Conservation (phyloP, 371 early-diverging fungal genomes). For the Parasitella parasitica region DNA sequence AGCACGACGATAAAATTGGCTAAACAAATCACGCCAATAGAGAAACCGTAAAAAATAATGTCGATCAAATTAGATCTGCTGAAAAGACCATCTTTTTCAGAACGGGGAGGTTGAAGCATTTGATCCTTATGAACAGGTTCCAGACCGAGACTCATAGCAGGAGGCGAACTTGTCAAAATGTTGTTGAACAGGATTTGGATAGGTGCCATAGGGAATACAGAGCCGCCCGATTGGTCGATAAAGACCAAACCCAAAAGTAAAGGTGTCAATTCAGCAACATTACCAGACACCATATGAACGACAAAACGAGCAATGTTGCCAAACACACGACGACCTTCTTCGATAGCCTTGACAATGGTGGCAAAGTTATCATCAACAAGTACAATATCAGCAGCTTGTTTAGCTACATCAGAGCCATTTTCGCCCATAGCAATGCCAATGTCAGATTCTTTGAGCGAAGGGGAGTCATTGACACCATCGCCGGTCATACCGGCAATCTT, state of each 20-base stretch:
- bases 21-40: constrained; percentile 67
- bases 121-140: constrained; percentile 80
- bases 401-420: constrained; percentile 89
- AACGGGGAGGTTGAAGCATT: constrained; percentile 84
- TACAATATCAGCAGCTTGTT: constrained; percentile 90
- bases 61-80: constrained; percentile 63
- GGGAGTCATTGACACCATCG: constrained; percentile 93
- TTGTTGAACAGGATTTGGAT: constrained; percentile 91
- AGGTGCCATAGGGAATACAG: constrained; percentile 78
- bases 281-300: constrained; percentile 86
- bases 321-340: constrained; percentile 86
- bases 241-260: constrained; percentile 72
- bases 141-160: constrained; percentile 81
- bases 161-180: constrained; percentile 78
- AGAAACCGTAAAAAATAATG: constrained; percentile 73
- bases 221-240: constrained; percentile 53
- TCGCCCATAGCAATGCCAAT: constrained; percentile 94
- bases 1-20: constrained; percentile 68
- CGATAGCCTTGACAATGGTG: constrained; percentile 81
- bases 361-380: constrained; percentile 87
- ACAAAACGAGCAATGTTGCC: constrained; percentile 93
- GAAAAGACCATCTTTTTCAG: constrained; percentile 66
- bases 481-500: constrained; percentile 82
- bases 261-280: constrained; percentile 72
- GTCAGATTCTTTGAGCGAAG: constrained; percentile 88